Evolutionary conservation across 257 asterid species (phyloP).

Genomic region (Leonotis leonurus): DNA sequence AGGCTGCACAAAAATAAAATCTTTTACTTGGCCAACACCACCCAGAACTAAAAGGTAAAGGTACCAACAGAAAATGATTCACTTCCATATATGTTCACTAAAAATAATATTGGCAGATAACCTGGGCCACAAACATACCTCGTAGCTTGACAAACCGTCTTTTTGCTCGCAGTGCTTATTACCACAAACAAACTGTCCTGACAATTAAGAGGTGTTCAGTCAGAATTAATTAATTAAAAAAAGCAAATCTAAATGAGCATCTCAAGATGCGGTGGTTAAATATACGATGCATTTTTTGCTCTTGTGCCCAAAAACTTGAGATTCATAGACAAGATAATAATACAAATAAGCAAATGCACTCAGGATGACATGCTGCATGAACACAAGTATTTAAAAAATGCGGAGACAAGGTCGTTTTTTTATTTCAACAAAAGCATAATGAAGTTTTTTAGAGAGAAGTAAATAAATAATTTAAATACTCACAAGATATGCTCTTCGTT

Average conservation of each 20-base stretch:
- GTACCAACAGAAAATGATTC: not conserved
- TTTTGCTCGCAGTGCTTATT: conserved; percentile 72
- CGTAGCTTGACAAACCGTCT: conserved; percentile 83
- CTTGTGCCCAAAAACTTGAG: not conserved
- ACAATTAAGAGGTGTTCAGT: conserved; percentile 29
- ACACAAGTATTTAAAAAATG: not conserved
- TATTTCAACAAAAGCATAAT: too few species aligned
- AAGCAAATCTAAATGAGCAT: too few species aligned
- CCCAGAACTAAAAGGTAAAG: not conserved
- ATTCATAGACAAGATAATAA: not conserved
- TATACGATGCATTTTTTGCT: not conserved
- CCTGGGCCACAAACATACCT: conserved; percentile 50
- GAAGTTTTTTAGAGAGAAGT: too few species aligned
- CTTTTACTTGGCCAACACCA: not conserved
- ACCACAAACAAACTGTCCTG: conserved; percentile 97
- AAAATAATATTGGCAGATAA: conserved; percentile 13
- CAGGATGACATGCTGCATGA: not conserved
- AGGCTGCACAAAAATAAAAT: not conserved
- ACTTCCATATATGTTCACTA: conserved; percentile 2
- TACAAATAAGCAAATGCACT: not conserved
- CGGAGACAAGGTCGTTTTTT: not conserved
- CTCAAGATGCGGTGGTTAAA: not conserved
- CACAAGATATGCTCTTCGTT: not conserved
- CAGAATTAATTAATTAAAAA: conserved; percentile 25
- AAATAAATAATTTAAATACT: too few species aligned